Percentiles rank a stretch among this genome's conserved stretches.
These are phyloP conservation scores for Colletotrichum scovillei DNA, from an alignment of 2,329 filamentous ascomycete species.

Conservation along the genomic window DNA sequence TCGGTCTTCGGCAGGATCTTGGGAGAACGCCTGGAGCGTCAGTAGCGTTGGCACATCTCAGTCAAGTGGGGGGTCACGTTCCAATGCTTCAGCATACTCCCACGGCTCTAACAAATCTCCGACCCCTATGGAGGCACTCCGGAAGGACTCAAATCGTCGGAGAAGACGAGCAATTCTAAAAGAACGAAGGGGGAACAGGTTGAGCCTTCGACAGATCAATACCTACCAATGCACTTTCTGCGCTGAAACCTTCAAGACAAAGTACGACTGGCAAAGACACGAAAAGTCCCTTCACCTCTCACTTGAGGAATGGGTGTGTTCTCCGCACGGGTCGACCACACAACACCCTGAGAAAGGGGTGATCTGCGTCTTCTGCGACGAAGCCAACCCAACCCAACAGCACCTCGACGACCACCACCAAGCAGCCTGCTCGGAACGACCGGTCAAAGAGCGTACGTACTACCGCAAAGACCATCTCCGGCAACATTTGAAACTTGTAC, in stretches of 20 bases:
- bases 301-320: slow-evolving; percentile 59
- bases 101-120: slow-evolving; percentile 41
- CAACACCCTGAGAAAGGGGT: slow-evolving; percentile 55
- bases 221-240: slow-evolving; percentile 59
- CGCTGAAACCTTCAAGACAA: slow-evolving; percentile 56
- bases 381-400: slow-evolving; percentile 41
- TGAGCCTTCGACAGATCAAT: slow-evolving; percentile 4
- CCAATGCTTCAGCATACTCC: slow-evolving; percentile 43
- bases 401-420: slow-evolving; percentile 54
- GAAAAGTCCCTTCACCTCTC: slow-evolving; percentile 60
- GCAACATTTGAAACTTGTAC: slow-evolving; percentile 56
- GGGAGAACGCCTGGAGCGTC: slow-evolving; percentile 24
- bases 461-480: slow-evolving; percentile 57
- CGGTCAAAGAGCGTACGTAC: slow-evolving; percentile 54
- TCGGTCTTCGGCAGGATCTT: slow-evolving; percentile 42
- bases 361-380: slow-evolving; percentile 52
- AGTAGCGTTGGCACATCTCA: slow-evolving; percentile 30
- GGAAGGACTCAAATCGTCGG: neutral
- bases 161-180: slow-evolving; percentile 16
- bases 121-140: slow-evolving; percentile 12
- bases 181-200: neutral
- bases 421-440: slow-evolving; percentile 61
- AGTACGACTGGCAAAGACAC: slow-evolving; percentile 61
- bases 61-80: slow-evolving; percentile 25
- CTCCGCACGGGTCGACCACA: slow-evolving; percentile 48